Percentiles rank a stretch among this genome's conserved stretches.
Evolutionary conservation across 192 early-diverging fungal species (phyloP).

Genomic region (Geranomyces variabilis): DNA sequence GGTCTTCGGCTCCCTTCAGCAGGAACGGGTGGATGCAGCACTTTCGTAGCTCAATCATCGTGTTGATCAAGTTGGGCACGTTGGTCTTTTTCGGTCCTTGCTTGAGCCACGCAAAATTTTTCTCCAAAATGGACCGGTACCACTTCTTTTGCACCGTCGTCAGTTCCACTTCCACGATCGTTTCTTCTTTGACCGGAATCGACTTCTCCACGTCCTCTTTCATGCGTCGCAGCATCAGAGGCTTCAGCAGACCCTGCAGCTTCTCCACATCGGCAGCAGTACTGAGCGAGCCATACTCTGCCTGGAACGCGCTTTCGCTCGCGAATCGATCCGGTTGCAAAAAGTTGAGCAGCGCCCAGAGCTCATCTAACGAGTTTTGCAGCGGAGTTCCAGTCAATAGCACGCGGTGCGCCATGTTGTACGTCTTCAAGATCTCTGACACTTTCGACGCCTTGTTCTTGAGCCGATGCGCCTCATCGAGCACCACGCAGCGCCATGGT

Average conservation of each 20-base stretch:
- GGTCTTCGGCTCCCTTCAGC: constrained; percentile 78
- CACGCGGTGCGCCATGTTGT: constrained; percentile 75
- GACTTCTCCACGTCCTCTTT: constrained; percentile 90
- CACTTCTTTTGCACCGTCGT: constrained; percentile 83
- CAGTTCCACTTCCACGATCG: constrained; percentile 86
- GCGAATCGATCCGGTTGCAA: constrained; percentile 74
- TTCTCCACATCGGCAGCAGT: constrained; percentile 77
- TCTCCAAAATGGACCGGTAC: constrained; percentile 82
- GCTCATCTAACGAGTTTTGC: constrained; percentile 81
- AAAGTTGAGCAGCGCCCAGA: constrained; percentile 82
- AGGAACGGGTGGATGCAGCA: constrained; percentile 89
- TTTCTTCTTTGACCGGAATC: constrained; percentile 88
- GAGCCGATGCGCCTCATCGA: constrained; percentile 86
- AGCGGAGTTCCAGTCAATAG: constrained; percentile 84
- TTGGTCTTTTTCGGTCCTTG: constrained; percentile 70
- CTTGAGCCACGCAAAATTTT: constrained; percentile 79
- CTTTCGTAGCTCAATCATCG: constrained; percentile 89
- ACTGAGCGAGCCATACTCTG: constrained; percentile 69
- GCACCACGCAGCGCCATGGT: constrained; percentile 69
- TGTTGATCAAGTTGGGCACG: constrained; percentile 78
- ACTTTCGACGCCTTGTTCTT: constrained; percentile 85
- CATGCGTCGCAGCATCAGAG: constrained; percentile 82
- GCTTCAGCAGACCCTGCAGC: constrained; percentile 75
- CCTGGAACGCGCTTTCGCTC: constrained; percentile 67
- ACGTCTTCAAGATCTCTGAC: constrained; percentile 72